Base-by-base conservation (phyloP, 148 eudicot genomes). In the Talinum fruticosum region DNA sequence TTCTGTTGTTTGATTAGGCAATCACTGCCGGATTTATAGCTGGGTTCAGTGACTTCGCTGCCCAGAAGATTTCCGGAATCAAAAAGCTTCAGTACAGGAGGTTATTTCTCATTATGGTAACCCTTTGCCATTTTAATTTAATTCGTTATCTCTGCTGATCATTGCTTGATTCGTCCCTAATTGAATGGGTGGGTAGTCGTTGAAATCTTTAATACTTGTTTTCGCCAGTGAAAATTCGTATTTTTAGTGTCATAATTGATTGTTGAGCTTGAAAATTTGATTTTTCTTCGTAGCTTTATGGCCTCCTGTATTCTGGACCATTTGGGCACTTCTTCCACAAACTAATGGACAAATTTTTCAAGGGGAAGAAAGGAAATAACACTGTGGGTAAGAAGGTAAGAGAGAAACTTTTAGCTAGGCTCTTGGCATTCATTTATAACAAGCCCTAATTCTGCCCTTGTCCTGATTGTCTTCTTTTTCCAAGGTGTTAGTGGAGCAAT, bases 251-350 rank as follows among this genome's bases (percentile, higher is more conserved):
- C 15, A 49, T 69, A 32, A 26, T 47, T 29, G 28, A 1, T 47
- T 72, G 66, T 8, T 26, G 18, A 26, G 14, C 15, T 28, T 28
- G 32, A 26, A 26, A 36, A 67, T 76, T 76, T 49, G 37, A 59
- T 57, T 57, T 66, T 37, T 2, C 15, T 61, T 76, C 82, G 80
- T 85, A 90, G 93, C 79, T 88, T 21, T 90, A 86, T 85, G 93
- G 93, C 21, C 77, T 88, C 41, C 61, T 84, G 14, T 90, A 90
- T 71, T 80, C 87, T 49, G 91, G 89, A 59, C 93, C 93, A 68
- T 74, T 90, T 73, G 93, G 93, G 30, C 93, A 90, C 76, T 88
- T 86, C 62, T 76, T 78, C 29, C 93, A 88, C 82, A 88, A 88
- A 79, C 30, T 85, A 10, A 86, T 90, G 89, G 91, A 86, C 59